These are phyloP conservation scores for Lophium mytilinum DNA, from an alignment of 495 filamentous ascomycete species.

Conservation along the genomic window DNA sequence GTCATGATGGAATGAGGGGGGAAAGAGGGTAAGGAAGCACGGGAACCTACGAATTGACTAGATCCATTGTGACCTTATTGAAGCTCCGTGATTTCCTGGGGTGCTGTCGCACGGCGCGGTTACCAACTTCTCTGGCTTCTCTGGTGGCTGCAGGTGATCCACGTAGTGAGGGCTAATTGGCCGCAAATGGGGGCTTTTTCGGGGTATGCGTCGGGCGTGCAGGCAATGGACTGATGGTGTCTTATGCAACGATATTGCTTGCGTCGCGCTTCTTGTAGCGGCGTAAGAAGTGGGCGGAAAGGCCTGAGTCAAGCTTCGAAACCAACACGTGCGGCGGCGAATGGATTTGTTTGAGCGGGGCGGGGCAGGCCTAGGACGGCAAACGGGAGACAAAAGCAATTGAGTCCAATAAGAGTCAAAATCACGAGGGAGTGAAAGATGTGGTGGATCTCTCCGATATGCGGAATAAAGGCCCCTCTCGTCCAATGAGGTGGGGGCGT, in stretches of 20 bases:
- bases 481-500: too few relatives aligned
- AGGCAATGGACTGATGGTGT: background rate
- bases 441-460: background rate
- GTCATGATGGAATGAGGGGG: background rate
- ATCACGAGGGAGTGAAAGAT: too few relatives aligned
- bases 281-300: background rate
- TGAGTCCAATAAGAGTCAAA: too few relatives aligned
- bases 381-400: too few relatives aligned
- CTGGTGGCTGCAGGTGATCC: background rate
- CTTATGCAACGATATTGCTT: background rate
- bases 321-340: background rate
- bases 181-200: background rate
- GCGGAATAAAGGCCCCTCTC: background rate
- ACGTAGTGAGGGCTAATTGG: background rate
- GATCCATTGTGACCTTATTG: slow-evolving; percentile 20
- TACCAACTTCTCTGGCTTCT: background rate
- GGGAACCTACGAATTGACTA: slow-evolving; percentile 22
- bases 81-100: background rate
- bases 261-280: background rate
- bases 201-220: background rate
- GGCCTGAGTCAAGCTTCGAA: background rate
- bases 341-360: background rate
- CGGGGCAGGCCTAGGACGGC: too few relatives aligned
- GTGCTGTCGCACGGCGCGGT: background rate
- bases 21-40: background rate